These are phyloP conservation scores for Begonia loranthoides DNA, from an alignment of 306 rosid genomes.

Conservation along the genomic window DNA sequence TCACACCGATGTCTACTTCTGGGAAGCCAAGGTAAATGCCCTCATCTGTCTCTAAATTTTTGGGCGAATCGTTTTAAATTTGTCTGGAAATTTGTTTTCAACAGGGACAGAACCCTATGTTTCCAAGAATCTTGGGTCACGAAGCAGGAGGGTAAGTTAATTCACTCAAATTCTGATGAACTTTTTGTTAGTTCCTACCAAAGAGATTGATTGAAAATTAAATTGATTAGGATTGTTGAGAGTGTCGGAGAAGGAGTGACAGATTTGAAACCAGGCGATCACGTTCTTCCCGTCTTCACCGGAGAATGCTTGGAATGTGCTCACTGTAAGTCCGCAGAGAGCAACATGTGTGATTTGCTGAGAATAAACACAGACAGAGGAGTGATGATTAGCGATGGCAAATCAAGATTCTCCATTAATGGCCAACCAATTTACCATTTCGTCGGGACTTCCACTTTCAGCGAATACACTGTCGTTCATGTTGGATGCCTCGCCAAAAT, in stretches of 20 bases:
- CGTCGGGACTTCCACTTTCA: slow-evolving; percentile 31
- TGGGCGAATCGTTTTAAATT: background rate
- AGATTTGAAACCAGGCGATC: slow-evolving; percentile 19
- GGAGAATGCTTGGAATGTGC: slow-evolving; percentile 26
- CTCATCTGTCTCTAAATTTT: background rate
- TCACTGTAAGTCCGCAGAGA: slow-evolving; percentile 30
- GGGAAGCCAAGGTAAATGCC: slow-evolving; percentile 25
- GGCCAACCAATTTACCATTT: slow-evolving; percentile 27
- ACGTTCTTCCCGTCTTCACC: slow-evolving; percentile 26
- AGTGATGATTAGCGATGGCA: slow-evolving; percentile 24
- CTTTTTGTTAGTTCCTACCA: no score
- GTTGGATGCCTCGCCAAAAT: slow-evolving; percentile 28
- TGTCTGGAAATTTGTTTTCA: background rate
- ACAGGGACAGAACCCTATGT: slow-evolving; percentile 18
- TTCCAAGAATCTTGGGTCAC: slow-evolving; percentile 31
- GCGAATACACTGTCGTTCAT: slow-evolving; percentile 11
- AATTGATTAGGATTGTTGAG: slow-evolving; percentile 20
- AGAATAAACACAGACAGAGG: slow-evolving; percentile 21
- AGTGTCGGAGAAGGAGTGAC: slow-evolving; percentile 29
- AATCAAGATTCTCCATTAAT: slow-evolving; percentile 28
- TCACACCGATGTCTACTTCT: slow-evolving; percentile 23
- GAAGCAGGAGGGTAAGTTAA: slow-evolving; percentile 30
- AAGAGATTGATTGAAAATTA: background rate
- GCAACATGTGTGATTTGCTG: slow-evolving; percentile 27
- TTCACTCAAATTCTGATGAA: background rate